Conservation (phyloP, 1,284 basidiomycete species). For the Coniophora puteana region DNA sequence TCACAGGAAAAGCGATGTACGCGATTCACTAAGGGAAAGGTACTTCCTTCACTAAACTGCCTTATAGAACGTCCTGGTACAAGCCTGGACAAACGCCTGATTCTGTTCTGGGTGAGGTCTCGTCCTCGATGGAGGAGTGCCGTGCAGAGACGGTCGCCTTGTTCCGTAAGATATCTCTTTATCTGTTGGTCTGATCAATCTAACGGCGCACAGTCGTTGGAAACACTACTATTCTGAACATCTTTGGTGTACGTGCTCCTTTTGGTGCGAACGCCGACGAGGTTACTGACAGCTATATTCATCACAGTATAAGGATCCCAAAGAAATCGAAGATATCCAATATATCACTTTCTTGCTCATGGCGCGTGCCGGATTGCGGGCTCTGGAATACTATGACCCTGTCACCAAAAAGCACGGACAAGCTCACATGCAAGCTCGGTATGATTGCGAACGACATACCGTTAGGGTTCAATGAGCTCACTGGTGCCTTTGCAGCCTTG, state of each 20-base stretch:
- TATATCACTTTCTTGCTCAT: conserved; percentile 81
- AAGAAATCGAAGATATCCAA: conserved; percentile 74
- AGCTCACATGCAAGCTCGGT: conserved; percentile 91
- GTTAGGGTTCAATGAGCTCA: too few species aligned
- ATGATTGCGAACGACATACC: too few species aligned
- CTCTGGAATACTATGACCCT: conserved; percentile 82
- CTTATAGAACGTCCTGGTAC: conserved; percentile 70
- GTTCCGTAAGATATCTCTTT: conserved; percentile 48
- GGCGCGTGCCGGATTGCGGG: conserved; percentile 78
- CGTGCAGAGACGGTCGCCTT: conserved; percentile 80
- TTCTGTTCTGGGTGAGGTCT: conserved; percentile 78
- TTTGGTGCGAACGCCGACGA: conserved; percentile 2
- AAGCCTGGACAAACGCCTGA: conserved; percentile 78
- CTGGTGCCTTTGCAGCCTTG: conserved; percentile 58
- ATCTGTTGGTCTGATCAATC: not conserved
- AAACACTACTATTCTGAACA: conserved; percentile 68
- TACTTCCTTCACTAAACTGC: not conserved
- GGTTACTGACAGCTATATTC: conserved; percentile 1
- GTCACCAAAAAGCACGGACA: conserved; percentile 79
- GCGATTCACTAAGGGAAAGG: conserved; percentile 16
- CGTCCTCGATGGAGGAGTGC: conserved; percentile 86
- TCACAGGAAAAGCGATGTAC: conserved; percentile 78
- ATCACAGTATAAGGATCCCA: conserved; percentile 57
- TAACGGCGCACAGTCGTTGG: conserved; percentile 49
- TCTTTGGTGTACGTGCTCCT: conserved; percentile 59